These are phyloP conservation scores for Rhizopus sp. DNA, from an alignment of 371 early-diverging fungal genomes.

Conservation along the genomic window DNA sequence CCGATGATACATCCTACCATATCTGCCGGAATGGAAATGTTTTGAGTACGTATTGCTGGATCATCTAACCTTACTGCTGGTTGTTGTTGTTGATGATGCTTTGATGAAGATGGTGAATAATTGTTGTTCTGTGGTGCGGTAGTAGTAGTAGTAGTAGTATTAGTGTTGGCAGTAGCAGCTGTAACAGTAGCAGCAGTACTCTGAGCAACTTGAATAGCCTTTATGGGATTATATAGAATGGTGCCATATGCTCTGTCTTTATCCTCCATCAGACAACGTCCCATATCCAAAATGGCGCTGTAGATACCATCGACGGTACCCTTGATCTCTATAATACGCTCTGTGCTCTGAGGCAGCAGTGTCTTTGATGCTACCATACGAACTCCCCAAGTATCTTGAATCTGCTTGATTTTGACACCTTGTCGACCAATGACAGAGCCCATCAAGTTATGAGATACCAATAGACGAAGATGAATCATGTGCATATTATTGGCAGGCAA, in stretches of 20 bases:
- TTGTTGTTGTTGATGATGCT: conserved; percentile 12
- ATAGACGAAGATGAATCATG: conserved; percentile 60
- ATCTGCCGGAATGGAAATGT: conserved; percentile 88
- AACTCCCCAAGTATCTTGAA: conserved; percentile 81
- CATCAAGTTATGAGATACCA: conserved; percentile 85
- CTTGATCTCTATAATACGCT: conserved; percentile 82
- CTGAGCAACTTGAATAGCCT: conserved; percentile 15
- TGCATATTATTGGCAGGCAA: conserved; percentile 11
- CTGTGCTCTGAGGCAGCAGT: conserved; percentile 83
- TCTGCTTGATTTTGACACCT: conserved; percentile 84
- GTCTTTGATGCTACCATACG: conserved; percentile 85
- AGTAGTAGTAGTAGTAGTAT: conserved; percentile 52
- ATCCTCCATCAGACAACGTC: conserved; percentile 48
- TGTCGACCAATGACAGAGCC: conserved; percentile 88
- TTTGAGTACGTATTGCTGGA: conserved; percentile 67
- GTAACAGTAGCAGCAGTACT: conserved; percentile 13
- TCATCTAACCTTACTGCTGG: conserved; percentile 17
- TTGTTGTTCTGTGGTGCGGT: conserved; percentile 18
- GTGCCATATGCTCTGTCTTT: conserved; percentile 51
- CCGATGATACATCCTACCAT: conserved; percentile 96
- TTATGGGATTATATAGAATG: conserved; percentile 50
- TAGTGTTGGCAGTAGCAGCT: conserved; percentile 27
- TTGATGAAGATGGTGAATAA: background rate
- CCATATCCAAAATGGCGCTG: conserved; percentile 73
- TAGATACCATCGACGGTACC: conserved; percentile 73